Base-by-base conservation (phyloP, 2,329 filamentous ascomycete genomes). In the Annulohypoxylon truncatum region DNA sequence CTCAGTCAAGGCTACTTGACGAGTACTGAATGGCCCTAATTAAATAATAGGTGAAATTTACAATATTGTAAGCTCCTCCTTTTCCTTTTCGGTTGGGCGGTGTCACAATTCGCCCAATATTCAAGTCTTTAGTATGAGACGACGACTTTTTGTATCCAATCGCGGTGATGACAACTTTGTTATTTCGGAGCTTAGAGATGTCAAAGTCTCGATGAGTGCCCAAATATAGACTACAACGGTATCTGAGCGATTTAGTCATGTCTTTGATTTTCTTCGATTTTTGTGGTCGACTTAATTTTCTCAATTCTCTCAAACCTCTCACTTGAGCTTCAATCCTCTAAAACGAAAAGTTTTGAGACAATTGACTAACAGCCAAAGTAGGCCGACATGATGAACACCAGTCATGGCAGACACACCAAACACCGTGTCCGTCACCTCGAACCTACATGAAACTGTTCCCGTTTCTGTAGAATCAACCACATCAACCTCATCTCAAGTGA, bases 191-290 rank as follows among this genome's bases (percentile, higher is more conserved):
- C 87, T 82, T 83, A 89, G 85, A 86, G 84, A 82, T 82, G 84
- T 79, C 84, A 82, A 80, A 83, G 77, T 82, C 86, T 87, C 85
- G 71, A 81, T 90, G 89, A 84, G 81, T 81, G 87, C 82, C 85
- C 83, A 83, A 85, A 85, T 88, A 90, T 91, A 92, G 92, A 96
- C 92, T 96, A 96, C 92, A 95, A 96, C 92, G 92, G 92, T 96
- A 96, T 96, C 92, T 96, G 92, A 96, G 87, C 85, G 83, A 83
- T 79, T 75, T 42, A 65, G 46, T 38, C 51, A 46, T 57, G n/a
- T 18, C 9, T n/a, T n/a, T n/a, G 31, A 56, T 42, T 55, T 51
- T 55, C 26, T 44, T 20, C n/a, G n/a, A n/a, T n/a, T n/a, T n/a
- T n/a, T n/a, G n/a, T n/a, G n/a, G n/a, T n/a, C n/a, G n/a, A n/a